A percentile compares a stretch with the other conserved stretches of the same genome.
Conservation (phyloP, 345 rosid species). For the Camelina sativa region DNA sequence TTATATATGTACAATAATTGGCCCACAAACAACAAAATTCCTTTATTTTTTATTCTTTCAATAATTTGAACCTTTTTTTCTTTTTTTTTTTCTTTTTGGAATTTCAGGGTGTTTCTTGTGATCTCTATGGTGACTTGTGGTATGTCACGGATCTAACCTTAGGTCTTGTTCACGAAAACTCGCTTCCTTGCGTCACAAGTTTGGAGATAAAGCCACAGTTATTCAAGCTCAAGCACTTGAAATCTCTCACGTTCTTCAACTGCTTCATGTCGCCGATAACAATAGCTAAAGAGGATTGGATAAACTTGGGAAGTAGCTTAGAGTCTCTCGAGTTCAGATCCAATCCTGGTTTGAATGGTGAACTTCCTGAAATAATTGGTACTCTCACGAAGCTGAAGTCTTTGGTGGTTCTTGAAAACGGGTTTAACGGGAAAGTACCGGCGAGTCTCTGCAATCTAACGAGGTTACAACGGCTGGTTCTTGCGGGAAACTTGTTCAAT, state of each 20-base stretch:
- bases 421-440: conserved; percentile 64
- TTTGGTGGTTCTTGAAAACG: conserved; percentile 76
- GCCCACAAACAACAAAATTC: conserved; percentile 24
- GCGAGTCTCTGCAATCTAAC: conserved; percentile 52
- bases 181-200: conserved; percentile 61
- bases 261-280: conserved; percentile 58
- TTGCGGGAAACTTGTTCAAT: conserved; percentile 61
- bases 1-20: conserved; percentile 18
- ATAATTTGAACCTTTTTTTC: not conserved
- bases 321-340: conserved; percentile 76
- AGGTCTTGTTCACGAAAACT: conserved; percentile 83
- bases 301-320: conserved; percentile 53
- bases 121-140: conserved; percentile 73
- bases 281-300: conserved; percentile 56
- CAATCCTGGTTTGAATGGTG: conserved; percentile 74
- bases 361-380: conserved; percentile 59
- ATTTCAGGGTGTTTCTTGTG: conserved; percentile 89
- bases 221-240: conserved; percentile 72
- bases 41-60: conserved; percentile 5
- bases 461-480: conserved; percentile 65
- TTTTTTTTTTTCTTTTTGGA: conserved; percentile 26
- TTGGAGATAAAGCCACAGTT: conserved; percentile 62
- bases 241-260: conserved; percentile 69
- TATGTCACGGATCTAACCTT: conserved; percentile 74
- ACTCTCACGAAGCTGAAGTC: conserved; percentile 68